A percentile compares a stretch with the other conserved stretches of the same genome.
phyloP scores from a whole-genome alignment of 2,329 filamentous ascomycete genomes.

The Trichocomaceae sp. region DNA sequence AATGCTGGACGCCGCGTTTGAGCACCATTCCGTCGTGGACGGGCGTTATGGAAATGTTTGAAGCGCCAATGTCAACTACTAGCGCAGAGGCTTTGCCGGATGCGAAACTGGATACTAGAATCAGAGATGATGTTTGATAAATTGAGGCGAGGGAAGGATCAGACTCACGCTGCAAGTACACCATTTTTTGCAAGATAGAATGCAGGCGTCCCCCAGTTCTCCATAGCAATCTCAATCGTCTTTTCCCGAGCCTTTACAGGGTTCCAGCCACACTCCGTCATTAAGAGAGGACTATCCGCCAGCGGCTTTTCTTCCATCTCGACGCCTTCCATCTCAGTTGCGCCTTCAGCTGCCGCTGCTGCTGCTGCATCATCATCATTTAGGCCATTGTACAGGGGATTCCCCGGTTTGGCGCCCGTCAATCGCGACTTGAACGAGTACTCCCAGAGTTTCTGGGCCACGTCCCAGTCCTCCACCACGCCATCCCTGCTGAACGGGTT shows the following conservation, averaged over 20 bases:
- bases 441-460: constrained; percentile 83
- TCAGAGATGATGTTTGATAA: background rate
- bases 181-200: constrained; percentile 89
- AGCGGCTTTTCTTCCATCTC: constrained; percentile 66
- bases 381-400: constrained; percentile 68
- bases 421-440: constrained; percentile 83
- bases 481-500: constrained; percentile 89
- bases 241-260: constrained; percentile 80
- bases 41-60: constrained; percentile 80
- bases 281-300: constrained; percentile 79
- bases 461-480: constrained; percentile 94
- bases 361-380: too few relatives aligned
- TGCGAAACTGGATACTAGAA: constrained; percentile 54
- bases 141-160: background rate
- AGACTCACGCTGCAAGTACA: constrained; percentile 70
- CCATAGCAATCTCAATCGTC: constrained; percentile 93
- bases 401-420: constrained; percentile 65
- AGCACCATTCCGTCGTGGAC: constrained; percentile 93
- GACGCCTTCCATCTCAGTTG: constrained; percentile 54
- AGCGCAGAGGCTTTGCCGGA: constrained; percentile 89
- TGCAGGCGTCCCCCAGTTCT: constrained; percentile 89
- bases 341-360: constrained; percentile 47
- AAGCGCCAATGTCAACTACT: constrained; percentile 84
- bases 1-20: constrained; percentile 81
- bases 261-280: constrained; percentile 96